These are phyloP conservation scores for Mycena sanguinolenta DNA, from an alignment of 768 basidiomycete genomes.

Conservation along the genomic window DNA sequence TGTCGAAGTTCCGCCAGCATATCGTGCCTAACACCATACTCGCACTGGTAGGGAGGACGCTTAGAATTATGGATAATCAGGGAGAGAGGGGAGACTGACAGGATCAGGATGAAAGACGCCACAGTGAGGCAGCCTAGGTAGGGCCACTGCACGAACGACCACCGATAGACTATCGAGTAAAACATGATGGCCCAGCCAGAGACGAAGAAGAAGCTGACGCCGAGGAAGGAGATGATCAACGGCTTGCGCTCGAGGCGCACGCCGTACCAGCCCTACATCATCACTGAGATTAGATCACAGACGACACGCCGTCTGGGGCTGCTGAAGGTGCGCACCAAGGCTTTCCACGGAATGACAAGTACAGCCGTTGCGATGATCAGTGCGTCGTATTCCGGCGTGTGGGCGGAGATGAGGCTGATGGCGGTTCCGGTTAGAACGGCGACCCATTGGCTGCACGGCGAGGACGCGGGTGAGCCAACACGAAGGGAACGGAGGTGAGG, in stretches of 20 bases:
- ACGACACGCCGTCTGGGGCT: no score
- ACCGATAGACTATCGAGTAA: slow-evolving; percentile 59
- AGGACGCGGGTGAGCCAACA: not conserved
- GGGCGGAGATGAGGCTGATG: slow-evolving; percentile 56
- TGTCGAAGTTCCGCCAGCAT: slow-evolving; percentile 66
- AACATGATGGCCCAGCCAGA: slow-evolving; percentile 60
- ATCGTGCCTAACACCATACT: slow-evolving; percentile 61
- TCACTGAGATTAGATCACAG: slow-evolving; percentile 1
- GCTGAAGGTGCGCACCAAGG: slow-evolving; percentile 53
- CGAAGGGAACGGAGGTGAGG: no score
- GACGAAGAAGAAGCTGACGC: slow-evolving; percentile 53
- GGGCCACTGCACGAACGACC: slow-evolving; percentile 62
- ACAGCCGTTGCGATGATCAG: slow-evolving; percentile 59
- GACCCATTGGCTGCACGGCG: slow-evolving; percentile 60
- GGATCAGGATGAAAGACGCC: slow-evolving; percentile 57
- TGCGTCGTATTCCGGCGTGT: slow-evolving; percentile 58
- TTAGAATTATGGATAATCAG: slow-evolving; percentile 43
- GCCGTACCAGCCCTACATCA: slow-evolving; percentile 64
- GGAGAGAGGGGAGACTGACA: slow-evolving; percentile 32
- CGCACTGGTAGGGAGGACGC: slow-evolving; percentile 41
- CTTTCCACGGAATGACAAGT: slow-evolving; percentile 65
- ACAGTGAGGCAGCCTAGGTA: slow-evolving; percentile 62
- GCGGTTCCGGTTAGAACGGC: slow-evolving; percentile 64
- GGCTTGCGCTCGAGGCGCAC: slow-evolving; percentile 60
- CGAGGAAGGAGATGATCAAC: slow-evolving; percentile 59